A percentile compares a stretch with the other conserved stretches of the same genome.
Evolutionary conservation across 305 asterid species (phyloP).

Genomic region (Euphrasia arctica): DNA sequence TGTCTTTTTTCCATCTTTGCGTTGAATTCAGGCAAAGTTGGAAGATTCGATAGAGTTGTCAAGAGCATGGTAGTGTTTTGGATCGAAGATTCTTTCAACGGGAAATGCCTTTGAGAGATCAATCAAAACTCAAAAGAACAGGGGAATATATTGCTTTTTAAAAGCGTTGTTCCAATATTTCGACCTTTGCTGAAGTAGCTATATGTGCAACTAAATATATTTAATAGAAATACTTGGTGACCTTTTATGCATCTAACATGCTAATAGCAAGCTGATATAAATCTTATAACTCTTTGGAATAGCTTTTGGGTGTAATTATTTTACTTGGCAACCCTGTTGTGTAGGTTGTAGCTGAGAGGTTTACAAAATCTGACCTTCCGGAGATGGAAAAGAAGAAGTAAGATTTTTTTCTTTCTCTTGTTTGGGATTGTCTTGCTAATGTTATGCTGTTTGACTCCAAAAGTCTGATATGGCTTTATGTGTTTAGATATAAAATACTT

Average conservation of each 20-base stretch:
- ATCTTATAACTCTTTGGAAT: conserved; percentile 1
- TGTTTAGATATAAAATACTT: background rate
- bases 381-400: conserved; percentile 93
- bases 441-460: background rate
- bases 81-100: background rate
- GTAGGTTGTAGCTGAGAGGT: conserved; percentile 88
- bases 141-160: background rate
- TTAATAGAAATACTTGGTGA: background rate
- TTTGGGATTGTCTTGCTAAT: conserved; percentile 6
- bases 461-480: background rate
- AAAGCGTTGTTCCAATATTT: background rate
- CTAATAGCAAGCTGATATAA: conserved; percentile 18
- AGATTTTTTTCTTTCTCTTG: conserved; percentile 23
- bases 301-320: conserved; percentile 7
- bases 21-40: background rate
- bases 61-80: background rate
- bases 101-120: background rate
- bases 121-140: background rate
- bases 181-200: background rate
- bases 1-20: background rate
- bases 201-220: background rate
- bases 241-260: conserved; percentile 10
- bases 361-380: conserved; percentile 81
- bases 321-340: conserved; percentile 28
- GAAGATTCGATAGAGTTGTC: background rate